Base-by-base conservation (phyloP, 2,329 filamentous ascomycete species). In the Calonectria ilicicola region DNA sequence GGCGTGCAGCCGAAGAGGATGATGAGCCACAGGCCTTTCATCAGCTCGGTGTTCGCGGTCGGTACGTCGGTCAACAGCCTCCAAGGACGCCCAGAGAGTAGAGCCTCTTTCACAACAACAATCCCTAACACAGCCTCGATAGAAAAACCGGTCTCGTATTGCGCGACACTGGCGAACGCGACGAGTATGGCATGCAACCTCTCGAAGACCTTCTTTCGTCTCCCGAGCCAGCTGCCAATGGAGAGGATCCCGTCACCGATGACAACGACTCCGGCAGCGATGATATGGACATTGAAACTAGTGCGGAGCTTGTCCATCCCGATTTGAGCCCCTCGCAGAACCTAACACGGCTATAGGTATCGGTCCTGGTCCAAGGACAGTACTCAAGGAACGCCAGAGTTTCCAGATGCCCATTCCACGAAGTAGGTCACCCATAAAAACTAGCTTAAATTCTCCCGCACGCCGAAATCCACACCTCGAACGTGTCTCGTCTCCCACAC, bases 61-160 rank as follows among this genome's bases (percentile, higher is more conserved):
- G 84, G 84, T 86, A 80, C 51, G 84, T 81, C 65, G 44, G 53
- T 23, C 64, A 27, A 42, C 27, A 58, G 46, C 64, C 47, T n/a
- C 42, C 23, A 58, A 19, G 40, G 10, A 63, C 35, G 26, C 5
- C 10, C 26, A 27, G 21, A 17, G 14, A 62, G 62, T 38, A 58
- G 51, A 47, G 56, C 17, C 40, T 14, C 2, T 9, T 4, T 29
- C 23, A 21, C 6, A 27, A 8, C 6, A 27, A 8, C 32, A 65
- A 68, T 19, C 32, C 23, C 69, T 79, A 38, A 79, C 66, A 5
- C 27, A 14, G 19, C 1, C 12, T 53, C 40, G 60, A 63, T 77
- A 98, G 96, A 78, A 97, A 98, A 89, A 99, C 97, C 1, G 97
- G 97, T 53, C 90, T 98, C 29, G 93, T 92, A 1, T 85, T 98